These are phyloP conservation scores for Elymus sibiricus DNA, from an alignment of 176 grass and related monocot species.

Conservation along the genomic window DNA sequence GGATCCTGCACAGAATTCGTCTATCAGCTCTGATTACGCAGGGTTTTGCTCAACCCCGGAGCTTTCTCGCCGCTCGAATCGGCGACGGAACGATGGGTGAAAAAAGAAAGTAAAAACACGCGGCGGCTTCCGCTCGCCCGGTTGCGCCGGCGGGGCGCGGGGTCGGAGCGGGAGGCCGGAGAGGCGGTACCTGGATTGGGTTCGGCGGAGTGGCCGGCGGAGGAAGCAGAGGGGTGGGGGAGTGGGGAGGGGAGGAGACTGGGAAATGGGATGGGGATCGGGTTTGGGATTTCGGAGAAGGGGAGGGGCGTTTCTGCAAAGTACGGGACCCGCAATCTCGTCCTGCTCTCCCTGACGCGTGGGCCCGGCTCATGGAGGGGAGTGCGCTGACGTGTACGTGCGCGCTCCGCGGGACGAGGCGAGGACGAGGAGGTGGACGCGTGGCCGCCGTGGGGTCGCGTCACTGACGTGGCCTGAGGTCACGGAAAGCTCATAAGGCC, in stretches of 20 bases:
- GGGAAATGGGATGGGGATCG: neutral
- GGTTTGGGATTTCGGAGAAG: neutral
- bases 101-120: neutral
- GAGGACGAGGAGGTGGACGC: neutral
- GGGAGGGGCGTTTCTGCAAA: neutral
- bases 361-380: neutral
- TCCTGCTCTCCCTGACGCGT: neutral
- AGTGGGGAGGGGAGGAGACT: neutral
- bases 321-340: too few relatives aligned
- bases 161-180: neutral
- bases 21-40: too few relatives aligned
- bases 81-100: neutral
- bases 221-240: neutral
- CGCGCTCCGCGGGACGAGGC: neutral
- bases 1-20: neutral
- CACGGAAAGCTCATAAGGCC: neutral
- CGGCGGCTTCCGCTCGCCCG: neutral
- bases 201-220: conserved; percentile 11
- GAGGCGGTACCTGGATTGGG: neutral
- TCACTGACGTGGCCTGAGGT: neutral
- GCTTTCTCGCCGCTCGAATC: neutral
- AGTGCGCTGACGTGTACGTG: neutral
- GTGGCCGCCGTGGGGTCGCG: neutral
- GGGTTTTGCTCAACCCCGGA: neutral
- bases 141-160: neutral